Base-by-base conservation (phyloP, 495 filamentous ascomycete species). In the Delitschia confertaspora region DNA sequence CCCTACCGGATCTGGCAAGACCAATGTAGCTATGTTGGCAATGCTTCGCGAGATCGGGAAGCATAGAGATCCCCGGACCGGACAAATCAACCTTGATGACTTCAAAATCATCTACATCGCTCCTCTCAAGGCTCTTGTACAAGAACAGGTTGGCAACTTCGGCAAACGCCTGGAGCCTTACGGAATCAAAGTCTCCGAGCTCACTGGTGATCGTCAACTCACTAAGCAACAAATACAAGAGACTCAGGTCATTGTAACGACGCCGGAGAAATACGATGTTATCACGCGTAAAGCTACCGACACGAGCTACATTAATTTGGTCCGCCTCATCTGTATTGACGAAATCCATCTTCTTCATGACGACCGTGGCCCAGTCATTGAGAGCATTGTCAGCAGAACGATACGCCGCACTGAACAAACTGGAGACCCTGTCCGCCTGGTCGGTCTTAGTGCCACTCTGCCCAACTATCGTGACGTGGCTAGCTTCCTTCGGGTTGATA, bases 71-170 rank as follows among this genome's bases (percentile, higher is more conserved):
- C 77, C 81, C 0, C 69, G 79, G 45, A 88, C 82, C 2, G 91
- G 91, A 16, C 83, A 94, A 49, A 85, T 99, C 47, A 82, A 87
- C 64, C 69, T 95, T 16, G 91, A 96, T 58, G 82, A 86, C 35
- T 99, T 99, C 70, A 99, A 99, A 65, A 89, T 95, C 52, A 80
- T 95, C 21, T 95, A 89, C 50, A 89, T 95, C 52, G 88, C 88
- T 26, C 88, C 88, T 9, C 60, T 99, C 55, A 99, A 99, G 54
- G 91, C 91, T 24, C 62, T 99, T 23, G 91, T 96, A 1, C 87
- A 94, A 58, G 91, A 99, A 56, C 89, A 95, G 60, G 89, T 95
- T 45, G 91, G 88, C 7, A 96, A 95, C 55, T 93, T 99, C 53
- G 91, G 93, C 37, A 85, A 83, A 51, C 76, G 91, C 14, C 71